A percentile compares a stretch with the other conserved stretches of the same genome.
Conservation (phyloP, 164 flowering plant genomes). For the Piper longum region DNA sequence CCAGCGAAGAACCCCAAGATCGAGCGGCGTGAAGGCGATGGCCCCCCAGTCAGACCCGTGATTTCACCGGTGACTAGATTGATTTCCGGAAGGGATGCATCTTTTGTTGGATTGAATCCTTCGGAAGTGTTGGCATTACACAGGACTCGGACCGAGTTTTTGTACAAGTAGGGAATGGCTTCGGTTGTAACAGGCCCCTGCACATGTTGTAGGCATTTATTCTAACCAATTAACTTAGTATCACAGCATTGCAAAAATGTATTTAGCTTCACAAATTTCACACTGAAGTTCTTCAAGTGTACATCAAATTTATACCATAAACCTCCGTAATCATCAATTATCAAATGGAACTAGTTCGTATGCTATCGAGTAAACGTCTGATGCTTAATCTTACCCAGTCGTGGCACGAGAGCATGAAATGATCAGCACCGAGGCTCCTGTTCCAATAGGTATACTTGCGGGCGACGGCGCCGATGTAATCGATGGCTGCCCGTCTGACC, state of each 20-base stretch:
- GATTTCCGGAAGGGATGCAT: conserved; percentile 28
- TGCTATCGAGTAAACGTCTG: too few relatives aligned
- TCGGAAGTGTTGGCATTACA: conserved; percentile 29
- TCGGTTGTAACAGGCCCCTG: too few relatives aligned
- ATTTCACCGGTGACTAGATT: conserved; percentile 6
- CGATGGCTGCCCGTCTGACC: conserved; percentile 21
- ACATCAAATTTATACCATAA: too few relatives aligned
- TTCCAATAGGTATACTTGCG: conserved; percentile 37
- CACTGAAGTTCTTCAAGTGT: too few relatives aligned
- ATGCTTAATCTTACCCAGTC: conserved; percentile 29
- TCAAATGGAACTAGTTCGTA: too few relatives aligned
- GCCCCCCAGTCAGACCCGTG: conserved; percentile 18
- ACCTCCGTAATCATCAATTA: too few relatives aligned
- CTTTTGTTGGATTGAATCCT: conserved; percentile 24
- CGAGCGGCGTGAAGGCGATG: conserved; percentile 13
- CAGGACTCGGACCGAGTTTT: conserved; percentile 22
- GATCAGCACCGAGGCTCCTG: conserved; percentile 41
- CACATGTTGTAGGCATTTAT: background rate
- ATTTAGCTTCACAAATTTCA: too few relatives aligned
- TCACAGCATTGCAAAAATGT: too few relatives aligned
- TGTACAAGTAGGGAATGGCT: conserved; percentile 12
- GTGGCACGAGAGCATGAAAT: conserved; percentile 56
- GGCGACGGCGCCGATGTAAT: conserved; percentile 13
- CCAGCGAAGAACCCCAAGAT: too few relatives aligned
- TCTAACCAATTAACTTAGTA: background rate